Percentiles rank a stretch among this genome's conserved stretches.
Conservation (phyloP, 352 stramenopile species). For the Phytophthora foliorum region DNA sequence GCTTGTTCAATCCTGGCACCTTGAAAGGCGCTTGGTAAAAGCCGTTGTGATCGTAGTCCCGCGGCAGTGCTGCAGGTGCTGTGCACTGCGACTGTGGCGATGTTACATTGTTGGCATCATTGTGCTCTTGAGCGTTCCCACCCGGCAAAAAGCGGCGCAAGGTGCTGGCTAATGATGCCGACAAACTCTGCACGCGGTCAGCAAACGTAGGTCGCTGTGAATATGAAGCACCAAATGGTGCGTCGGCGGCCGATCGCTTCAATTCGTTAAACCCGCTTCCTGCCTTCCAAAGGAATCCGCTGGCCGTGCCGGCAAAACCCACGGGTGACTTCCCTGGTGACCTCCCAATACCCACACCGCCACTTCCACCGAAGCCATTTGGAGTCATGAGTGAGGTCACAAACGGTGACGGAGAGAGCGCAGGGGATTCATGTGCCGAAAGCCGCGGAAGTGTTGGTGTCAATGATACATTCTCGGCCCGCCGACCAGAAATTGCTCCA, state of each 20-base stretch:
- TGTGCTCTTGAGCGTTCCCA: conserved; percentile 11
- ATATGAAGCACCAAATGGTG: conserved; percentile 16
- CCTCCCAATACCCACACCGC: conserved; percentile 8
- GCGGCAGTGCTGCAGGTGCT: conserved; percentile 45
- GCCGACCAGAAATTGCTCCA: conserved; percentile 6
- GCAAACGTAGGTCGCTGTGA: conserved; percentile 30
- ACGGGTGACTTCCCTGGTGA: conserved; percentile 29
- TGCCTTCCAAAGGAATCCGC: conserved; percentile 30
- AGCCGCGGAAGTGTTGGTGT: conserved; percentile 40
- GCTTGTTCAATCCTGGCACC: conserved; percentile 30
- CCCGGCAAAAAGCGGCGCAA: conserved; percentile 45
- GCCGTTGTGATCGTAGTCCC: conserved; percentile 51
- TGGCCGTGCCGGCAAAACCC: conserved; percentile 24
- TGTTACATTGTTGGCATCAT: conserved; percentile 30
- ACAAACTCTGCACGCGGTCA: conserved; percentile 52
- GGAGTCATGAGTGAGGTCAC: conserved; percentile 16
- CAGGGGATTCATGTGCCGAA: conserved; percentile 29
- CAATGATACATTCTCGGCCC: conserved; percentile 36
- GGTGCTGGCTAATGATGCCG: conserved; percentile 49
- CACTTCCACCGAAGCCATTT: conserved; percentile 22
- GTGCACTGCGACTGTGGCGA: conserved; percentile 58
- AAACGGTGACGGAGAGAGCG: conserved; percentile 37
- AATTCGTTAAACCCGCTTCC: conserved; percentile 19
- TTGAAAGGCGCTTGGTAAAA: conserved; percentile 50
- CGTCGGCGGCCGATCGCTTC: conserved; percentile 14